Evolutionary conservation across 169 alveolate genomes (phyloP).

Genomic region (Cryptosporidium parvum): DNA sequence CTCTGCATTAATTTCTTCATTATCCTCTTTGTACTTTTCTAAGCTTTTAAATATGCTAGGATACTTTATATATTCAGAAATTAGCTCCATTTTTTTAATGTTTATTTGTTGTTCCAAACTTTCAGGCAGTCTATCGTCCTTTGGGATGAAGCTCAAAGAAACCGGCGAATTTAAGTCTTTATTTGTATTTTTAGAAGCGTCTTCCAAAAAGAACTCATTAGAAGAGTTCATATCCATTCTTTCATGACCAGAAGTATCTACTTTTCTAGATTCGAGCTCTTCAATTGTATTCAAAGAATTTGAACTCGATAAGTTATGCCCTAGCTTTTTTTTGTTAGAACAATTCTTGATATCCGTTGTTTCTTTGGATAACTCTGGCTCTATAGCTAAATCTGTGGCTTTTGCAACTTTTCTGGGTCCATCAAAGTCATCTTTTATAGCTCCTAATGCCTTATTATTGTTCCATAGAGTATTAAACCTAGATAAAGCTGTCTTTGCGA

Average conservation of each 20-base stretch:
- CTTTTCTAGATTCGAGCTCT: not conserved
- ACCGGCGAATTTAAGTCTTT: not conserved
- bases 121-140: conserved; percentile 32
- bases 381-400: not conserved
- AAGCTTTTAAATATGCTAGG: conserved; percentile 13
- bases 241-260: not conserved
- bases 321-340: not conserved
- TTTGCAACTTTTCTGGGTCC: not conserved
- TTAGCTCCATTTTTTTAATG: conserved; percentile 60
- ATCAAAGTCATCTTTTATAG: conserved; percentile 1
- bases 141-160: not conserved
- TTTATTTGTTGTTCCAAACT: conserved; percentile 40
- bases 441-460: not conserved
- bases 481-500: conserved; percentile 53
- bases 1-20: conserved; percentile 16
- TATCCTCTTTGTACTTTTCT: conserved; percentile 5
- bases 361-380: not conserved
- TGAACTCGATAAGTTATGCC: not conserved
- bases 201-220: not conserved
- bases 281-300: not conserved
- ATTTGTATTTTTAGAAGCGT: not conserved
- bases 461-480: conserved; percentile 57
- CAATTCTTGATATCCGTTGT: not conserved
- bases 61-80: conserved; percentile 62
- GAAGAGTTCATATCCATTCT: not conserved